Percentiles rank a stretch among this genome's conserved stretches.
These are phyloP conservation scores for Pythium oligandrum DNA, from an alignment of 352 stramenopile species.

Conservation along the genomic window DNA sequence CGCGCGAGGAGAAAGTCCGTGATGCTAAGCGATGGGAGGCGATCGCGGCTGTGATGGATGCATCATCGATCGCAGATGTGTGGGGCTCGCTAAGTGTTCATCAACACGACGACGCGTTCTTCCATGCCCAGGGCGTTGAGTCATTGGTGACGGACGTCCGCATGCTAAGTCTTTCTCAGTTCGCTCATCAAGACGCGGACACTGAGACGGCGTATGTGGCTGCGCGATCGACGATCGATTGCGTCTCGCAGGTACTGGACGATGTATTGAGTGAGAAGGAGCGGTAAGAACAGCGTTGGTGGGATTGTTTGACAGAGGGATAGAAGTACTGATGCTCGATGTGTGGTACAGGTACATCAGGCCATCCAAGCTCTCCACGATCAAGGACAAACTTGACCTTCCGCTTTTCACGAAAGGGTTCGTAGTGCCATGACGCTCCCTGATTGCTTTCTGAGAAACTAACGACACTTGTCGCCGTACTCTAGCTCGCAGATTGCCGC, in stretches of 20 bases:
- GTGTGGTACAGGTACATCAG: too few species aligned
- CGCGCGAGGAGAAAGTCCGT: constrained; percentile 26
- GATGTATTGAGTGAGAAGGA: not conserved
- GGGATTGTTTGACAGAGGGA: too few species aligned
- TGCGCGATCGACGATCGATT: not conserved
- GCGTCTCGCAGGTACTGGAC: not conserved
- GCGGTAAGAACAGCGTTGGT: not conserved
- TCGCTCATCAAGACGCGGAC: not conserved
- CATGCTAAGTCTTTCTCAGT: constrained; percentile 10
- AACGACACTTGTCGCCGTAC: too few species aligned
- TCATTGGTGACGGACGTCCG: constrained; percentile 6
- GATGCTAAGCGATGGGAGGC: constrained; percentile 36
- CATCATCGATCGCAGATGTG: constrained; percentile 13
- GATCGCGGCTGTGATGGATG: constrained; percentile 43
- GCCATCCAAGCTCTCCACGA: too few species aligned
- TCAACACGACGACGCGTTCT: constrained; percentile 14
- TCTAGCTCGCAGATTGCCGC: too few species aligned
- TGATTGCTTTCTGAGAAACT: constrained; percentile 6
- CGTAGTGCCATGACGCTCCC: not conserved
- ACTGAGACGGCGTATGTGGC: constrained; percentile 1
- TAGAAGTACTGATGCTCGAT: too few species aligned
- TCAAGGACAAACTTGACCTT: too few species aligned
- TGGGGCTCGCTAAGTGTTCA: constrained; percentile 6
- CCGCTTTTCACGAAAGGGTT: too few species aligned
- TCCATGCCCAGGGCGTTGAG: constrained; percentile 5